These are phyloP conservation scores for Rhodosporidiobolus sp. DNA, from an alignment of 768 basidiomycete species.

Conservation along the genomic window DNA sequence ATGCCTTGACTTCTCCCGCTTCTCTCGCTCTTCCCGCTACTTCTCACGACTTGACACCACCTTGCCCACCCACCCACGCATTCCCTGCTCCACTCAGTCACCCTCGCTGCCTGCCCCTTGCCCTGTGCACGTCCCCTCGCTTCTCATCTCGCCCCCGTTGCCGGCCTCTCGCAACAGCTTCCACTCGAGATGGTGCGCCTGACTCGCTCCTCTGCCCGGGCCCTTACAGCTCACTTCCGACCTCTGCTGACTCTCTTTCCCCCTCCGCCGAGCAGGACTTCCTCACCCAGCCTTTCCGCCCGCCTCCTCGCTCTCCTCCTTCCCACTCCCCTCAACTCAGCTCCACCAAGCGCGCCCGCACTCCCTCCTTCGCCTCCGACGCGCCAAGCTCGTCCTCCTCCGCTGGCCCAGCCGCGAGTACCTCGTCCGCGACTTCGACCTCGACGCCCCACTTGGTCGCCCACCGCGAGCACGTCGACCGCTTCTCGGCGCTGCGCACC, in stretches of 20 bases:
- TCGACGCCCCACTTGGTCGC: neutral
- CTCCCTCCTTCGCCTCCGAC: neutral
- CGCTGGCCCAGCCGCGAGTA: neutral
- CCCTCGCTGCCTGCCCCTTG: too few relatives aligned
- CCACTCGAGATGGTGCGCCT: too few relatives aligned
- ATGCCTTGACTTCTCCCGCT: too few relatives aligned
- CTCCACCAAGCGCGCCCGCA: neutral
- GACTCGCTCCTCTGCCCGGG: too few relatives aligned
- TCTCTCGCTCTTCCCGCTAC: too few relatives aligned
- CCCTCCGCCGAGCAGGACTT: neutral
- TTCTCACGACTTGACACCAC: too few relatives aligned
- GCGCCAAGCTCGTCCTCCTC: neutral
- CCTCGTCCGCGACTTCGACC: neutral
- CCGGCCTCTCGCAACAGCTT: too few relatives aligned
- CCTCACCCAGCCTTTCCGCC: constrained; percentile 11
- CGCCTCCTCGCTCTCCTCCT: neutral
- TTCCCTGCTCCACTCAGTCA: too few relatives aligned
- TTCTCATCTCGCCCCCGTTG: too few relatives aligned
- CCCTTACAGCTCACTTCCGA: too few relatives aligned
- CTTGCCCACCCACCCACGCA: too few relatives aligned
- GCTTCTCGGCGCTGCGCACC: neutral
- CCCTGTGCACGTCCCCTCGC: too few relatives aligned
- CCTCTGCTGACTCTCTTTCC: rapidly evolving
- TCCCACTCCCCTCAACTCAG: neutral
- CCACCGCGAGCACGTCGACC: neutral